Conservation (phyloP, 768 basidiomycete species). For the Plicaturopsis crispa region DNA sequence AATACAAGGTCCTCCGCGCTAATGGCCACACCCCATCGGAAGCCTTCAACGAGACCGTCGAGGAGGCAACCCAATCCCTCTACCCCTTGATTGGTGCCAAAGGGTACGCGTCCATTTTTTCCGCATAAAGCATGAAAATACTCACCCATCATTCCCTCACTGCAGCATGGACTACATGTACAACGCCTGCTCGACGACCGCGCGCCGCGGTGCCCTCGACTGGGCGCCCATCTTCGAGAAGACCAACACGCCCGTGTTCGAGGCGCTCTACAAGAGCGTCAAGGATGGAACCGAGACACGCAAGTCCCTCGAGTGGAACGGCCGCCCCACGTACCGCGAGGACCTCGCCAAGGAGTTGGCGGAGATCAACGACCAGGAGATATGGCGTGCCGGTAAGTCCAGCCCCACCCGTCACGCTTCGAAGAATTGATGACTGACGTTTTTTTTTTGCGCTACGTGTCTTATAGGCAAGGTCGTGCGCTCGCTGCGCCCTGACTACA, state of each 20-base stretch:
- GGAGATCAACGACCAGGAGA: constrained; percentile 97
- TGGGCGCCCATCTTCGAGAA: constrained; percentile 97
- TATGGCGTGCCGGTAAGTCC: constrained; percentile 90
- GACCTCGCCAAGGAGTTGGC: constrained; percentile 89
- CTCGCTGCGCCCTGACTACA: constrained; percentile 80
- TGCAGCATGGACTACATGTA: constrained; percentile 98
- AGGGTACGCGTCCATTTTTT: constrained; percentile 44
- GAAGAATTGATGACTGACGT: too few species aligned
- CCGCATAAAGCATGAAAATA: neutral
- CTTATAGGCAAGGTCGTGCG: constrained; percentile 78
- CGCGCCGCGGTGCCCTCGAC: constrained; percentile 97
- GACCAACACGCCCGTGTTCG: constrained; percentile 91
- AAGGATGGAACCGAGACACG: constrained; percentile 94
- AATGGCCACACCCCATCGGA: constrained; percentile 97
- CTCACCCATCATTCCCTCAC: constrained; percentile 1
- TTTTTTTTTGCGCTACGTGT: too few species aligned
- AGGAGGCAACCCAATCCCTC: constrained; percentile 98
- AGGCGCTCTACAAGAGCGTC: constrained; percentile 91
- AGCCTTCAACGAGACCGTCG: constrained; percentile 99
- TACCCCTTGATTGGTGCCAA: constrained; percentile 95
- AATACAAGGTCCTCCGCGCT: constrained; percentile 95
- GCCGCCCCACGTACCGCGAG: constrained; percentile 84
- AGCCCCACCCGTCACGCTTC: too few species aligned
- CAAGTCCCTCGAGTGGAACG: constrained; percentile 95
- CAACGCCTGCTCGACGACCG: constrained; percentile 98